Evolutionary conservation across 768 basidiomycete genomes (phyloP).

Genomic region (Russula vinacea): DNA sequence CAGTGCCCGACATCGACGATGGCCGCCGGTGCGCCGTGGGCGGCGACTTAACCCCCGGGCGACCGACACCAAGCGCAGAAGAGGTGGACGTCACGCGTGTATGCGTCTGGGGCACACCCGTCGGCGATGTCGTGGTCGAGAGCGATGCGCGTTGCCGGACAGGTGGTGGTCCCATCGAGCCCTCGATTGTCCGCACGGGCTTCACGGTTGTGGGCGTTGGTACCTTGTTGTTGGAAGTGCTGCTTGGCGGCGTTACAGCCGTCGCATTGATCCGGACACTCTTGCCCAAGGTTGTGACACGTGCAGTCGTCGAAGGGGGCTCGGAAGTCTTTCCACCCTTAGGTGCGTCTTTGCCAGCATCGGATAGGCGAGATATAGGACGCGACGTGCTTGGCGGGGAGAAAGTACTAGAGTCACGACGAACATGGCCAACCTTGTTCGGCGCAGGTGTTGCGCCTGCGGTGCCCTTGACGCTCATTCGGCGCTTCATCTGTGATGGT

Average conservation of each 20-base stretch:
- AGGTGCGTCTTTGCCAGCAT: slow-evolving; percentile 22
- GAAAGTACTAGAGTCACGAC: slow-evolving; percentile 28
- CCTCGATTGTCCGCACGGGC: slow-evolving; percentile 16
- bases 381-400: slow-evolving; percentile 22
- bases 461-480: slow-evolving; percentile 26
- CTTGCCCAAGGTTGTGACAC: slow-evolving; percentile 28
- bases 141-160: slow-evolving; percentile 20
- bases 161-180: slow-evolving; percentile 26
- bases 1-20: slow-evolving; percentile 25
- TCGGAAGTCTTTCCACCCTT: slow-evolving; percentile 24
- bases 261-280: slow-evolving; percentile 29
- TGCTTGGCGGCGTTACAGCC: slow-evolving; percentile 15
- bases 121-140: slow-evolving; percentile 21
- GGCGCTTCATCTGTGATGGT: slow-evolving; percentile 26
- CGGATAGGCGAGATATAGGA: slow-evolving; percentile 29
- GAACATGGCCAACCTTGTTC: slow-evolving; percentile 22
- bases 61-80: slow-evolving; percentile 11
- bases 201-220: slow-evolving; percentile 24
- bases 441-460: slow-evolving; percentile 24
- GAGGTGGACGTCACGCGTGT: slow-evolving; percentile 19
- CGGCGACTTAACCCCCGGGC: slow-evolving; percentile 21
- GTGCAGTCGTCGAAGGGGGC: slow-evolving; percentile 1
- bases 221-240: slow-evolving; percentile 5
- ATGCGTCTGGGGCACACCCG: slow-evolving; percentile 3
- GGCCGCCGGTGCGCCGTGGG: slow-evolving; percentile 18